Evolutionary conservation across 345 rosid genomes (phyloP), one percentile per base, ranked within the genome.

Genomic region (Eucalyptus curtisii): DNA sequence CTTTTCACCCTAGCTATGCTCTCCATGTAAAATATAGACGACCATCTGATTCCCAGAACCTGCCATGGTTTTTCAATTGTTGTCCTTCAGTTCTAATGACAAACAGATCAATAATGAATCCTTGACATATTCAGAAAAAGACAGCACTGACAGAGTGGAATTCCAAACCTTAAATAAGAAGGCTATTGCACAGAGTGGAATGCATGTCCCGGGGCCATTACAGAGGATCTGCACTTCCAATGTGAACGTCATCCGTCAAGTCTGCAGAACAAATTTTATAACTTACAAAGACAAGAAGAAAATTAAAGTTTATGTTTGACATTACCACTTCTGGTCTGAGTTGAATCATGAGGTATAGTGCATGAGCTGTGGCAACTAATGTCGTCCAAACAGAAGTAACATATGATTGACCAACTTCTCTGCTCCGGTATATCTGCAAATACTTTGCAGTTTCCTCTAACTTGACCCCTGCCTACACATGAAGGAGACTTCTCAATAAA

Each of bases 341-440:
- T 91, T 90, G 91, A 87, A 97, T 91, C 99, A 95, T 97, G 80
- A 98, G 90, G 93, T 94, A 94, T 44, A 95, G 86, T 52, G 97
- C 99, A 85, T 95, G 97, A 89, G 91, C 92, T 3, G 90, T 88
- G 88, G 99, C 99, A 71, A 94, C 91, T 89, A 96, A 91, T 88
- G 99, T 95, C 88, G 99, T 96, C 92, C 96, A 95, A 55, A 95
- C 92, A 88, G 98, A 98, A 85, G 99, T 98, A 86, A 95, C 71
- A 89, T 96, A 97, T 31, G 98, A 97, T 88, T 97, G 99, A 85
- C 99, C 99, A 88, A 97, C 99, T 94, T 98, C 99, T 89, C 99
- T 93, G 90, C 99, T 98, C 91, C 98, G 95, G 88, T 95, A 95
- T 81, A 97, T 96, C 92, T 94, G 97, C 95, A 93, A 91, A 88